Evolutionary conservation across 1,284 basidiomycete genomes (phyloP).

Genomic region (Rhodotorula sp.): DNA sequence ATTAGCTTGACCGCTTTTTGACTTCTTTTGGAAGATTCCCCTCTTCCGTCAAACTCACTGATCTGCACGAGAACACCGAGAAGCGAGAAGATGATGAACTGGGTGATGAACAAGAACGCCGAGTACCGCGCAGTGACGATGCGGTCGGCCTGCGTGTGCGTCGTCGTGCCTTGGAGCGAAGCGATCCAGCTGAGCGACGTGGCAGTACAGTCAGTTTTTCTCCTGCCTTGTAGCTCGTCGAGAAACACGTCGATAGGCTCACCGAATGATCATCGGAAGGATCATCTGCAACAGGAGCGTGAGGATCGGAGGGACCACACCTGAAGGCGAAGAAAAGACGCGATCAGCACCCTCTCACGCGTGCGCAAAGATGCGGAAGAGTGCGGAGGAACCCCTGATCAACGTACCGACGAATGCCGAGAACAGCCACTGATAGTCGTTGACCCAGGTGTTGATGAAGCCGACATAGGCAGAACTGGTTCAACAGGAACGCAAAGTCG

Average conservation of each 20-base stretch:
- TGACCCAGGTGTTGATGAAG: slow-evolving; percentile 69
- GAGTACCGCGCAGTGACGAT: slow-evolving; percentile 87
- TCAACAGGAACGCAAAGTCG: too few species aligned
- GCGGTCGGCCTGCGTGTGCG: slow-evolving; percentile 78
- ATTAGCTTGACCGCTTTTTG: neutral
- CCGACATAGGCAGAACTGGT: slow-evolving; percentile 64
- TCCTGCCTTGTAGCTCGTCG: too few species aligned
- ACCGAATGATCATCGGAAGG: slow-evolving; percentile 82
- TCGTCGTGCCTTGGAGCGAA: slow-evolving; percentile 46
- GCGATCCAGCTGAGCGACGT: slow-evolving; percentile 39
- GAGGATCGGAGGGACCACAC: slow-evolving; percentile 78
- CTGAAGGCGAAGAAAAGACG: neutral
- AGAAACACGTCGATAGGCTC: too few species aligned
- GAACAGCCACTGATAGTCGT: slow-evolving; percentile 40
- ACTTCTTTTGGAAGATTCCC: neutral
- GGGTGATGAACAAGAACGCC: slow-evolving; percentile 84
- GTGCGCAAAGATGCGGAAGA: neutral
- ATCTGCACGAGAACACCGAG: slow-evolving; percentile 75
- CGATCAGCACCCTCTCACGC: neutral
- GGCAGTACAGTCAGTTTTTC: too few species aligned
- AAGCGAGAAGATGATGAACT: slow-evolving; percentile 86
- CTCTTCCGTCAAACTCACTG: slow-evolving; percentile 53
- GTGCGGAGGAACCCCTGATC: neutral
- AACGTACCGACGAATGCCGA: slow-evolving; percentile 43
- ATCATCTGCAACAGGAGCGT: slow-evolving; percentile 86